Evolutionary conservation across 768 basidiomycete genomes (phyloP), one percentile per base, ranked within the genome.

Genomic region (Naematelia encephala): DNA sequence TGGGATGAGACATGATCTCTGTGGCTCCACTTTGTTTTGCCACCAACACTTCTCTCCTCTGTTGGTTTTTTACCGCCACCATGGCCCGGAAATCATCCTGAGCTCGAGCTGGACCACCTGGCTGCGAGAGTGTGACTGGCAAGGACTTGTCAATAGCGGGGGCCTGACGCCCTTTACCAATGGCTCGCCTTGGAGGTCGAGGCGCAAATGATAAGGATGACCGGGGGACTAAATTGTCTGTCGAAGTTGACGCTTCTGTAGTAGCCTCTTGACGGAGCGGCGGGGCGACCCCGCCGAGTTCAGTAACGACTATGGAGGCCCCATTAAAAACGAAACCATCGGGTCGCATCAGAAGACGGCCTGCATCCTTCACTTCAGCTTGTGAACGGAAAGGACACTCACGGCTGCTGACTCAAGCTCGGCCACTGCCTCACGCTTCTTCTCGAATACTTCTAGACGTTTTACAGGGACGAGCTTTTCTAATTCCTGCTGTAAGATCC

Each of bases 61-160:
- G 65, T 55, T 67, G 57, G 59, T 74, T 73, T 65, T 73, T 70
- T 25, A 66, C 67, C 22, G 48, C 57, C 25, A 93, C 74, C 86
- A 93, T 87, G 70, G 86, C 89, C 57, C 91, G 81, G 75, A 94
- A 94, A 67, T 89, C 89, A 65, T 91, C 86, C 73, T 92, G 91
- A 1, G 84, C 71, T 54, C 68, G 71, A 19, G 51, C 54, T 13
- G 34, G 34, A 39, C 34, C 34, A 39, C 34, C 34, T 39, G 8
- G 34, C 8, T 39, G 8, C 16, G 34, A 39, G 34, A 39, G 34
- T 39, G 34, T 39, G 8, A 16, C 34, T 8, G 61, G 60, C 27
- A 39, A 23, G 21, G 49, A 47, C 11, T 50, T 60, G 4, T 43
- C 62, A 26, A 28, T 12, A 11, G 55, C 58, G 5, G 56, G 45